These are phyloP conservation scores for Dothideomycetes sp. DNA, from an alignment of 2,329 filamentous ascomycete species.

Conservation along the genomic window DNA sequence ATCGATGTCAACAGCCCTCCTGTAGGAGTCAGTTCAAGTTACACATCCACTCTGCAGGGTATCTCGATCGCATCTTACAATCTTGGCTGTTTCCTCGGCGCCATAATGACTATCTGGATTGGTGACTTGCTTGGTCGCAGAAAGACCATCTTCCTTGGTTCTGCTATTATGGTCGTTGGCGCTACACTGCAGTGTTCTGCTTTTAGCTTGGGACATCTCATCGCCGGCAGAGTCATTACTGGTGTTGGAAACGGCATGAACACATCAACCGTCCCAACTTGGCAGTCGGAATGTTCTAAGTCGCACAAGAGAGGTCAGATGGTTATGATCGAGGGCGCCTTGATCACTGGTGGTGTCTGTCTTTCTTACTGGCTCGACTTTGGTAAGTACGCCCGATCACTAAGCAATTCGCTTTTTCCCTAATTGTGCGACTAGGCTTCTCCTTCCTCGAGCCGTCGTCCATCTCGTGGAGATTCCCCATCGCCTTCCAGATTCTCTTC, in stretches of 20 bases:
- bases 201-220: constrained; percentile 36
- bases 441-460: constrained; percentile 28
- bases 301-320: constrained; percentile 42
- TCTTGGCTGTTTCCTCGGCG: constrained; percentile 41
- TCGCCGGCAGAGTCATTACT: constrained; percentile 43
- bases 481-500: constrained; percentile 47
- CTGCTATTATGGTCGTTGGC: constrained; percentile 42
- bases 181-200: constrained; percentile 40
- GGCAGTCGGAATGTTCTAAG: constrained; percentile 44
- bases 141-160: constrained; percentile 41
- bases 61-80: constrained; percentile 39
- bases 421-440: constrained; percentile 15
- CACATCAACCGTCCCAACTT: constrained; percentile 44
- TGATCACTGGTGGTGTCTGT: constrained; percentile 43
- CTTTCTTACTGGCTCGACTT: constrained; percentile 43
- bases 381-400: too few species aligned
- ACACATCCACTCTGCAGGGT: constrained; percentile 23
- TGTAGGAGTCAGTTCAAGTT: constrained; percentile 6
- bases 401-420: neutral
- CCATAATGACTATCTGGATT: constrained; percentile 39
- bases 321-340: constrained; percentile 45
- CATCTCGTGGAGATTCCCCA: constrained; percentile 44
- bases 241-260: constrained; percentile 45
- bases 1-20: constrained; percentile 25
- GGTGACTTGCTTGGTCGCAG: constrained; percentile 43